Percentiles rank a stretch among this genome's conserved stretches.
Conservation (phyloP, 345 rosid genomes). For the Acer negundo region DNA sequence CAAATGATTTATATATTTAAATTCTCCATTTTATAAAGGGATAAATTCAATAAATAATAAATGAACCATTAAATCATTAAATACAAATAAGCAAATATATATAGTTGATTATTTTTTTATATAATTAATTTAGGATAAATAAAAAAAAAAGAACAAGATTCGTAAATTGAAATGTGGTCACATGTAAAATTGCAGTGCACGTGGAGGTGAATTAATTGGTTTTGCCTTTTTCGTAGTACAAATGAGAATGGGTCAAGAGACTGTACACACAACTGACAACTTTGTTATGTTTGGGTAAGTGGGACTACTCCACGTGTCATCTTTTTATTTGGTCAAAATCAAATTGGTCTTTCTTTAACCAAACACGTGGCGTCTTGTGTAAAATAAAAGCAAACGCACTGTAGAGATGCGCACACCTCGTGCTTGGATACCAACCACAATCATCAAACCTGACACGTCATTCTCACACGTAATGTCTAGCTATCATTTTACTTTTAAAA, state of each 20-base stretch:
- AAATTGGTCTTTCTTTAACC: background rate
- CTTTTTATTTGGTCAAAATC: background rate
- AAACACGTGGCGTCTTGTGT: slow-evolving; percentile 8
- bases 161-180: background rate
- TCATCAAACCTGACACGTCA: background rate
- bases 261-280: too few relatives aligned
- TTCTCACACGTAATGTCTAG: background rate
- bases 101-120: too few relatives aligned
- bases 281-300: background rate
- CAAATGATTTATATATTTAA: too few relatives aligned
- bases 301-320: background rate
- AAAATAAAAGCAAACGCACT: background rate
- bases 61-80: too few relatives aligned
- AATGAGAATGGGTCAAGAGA: background rate
- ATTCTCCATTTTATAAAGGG: too few relatives aligned
- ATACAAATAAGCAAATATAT: too few relatives aligned
- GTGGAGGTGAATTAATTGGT: background rate
- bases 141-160: too few relatives aligned
- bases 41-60: too few relatives aligned
- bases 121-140: too few relatives aligned
- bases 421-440: background rate
- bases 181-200: background rate
- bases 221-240: background rate
- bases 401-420: background rate
- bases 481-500: background rate